Base-by-base conservation (phyloP, 257 asterid species). In the Pogostemon cablin region DNA sequence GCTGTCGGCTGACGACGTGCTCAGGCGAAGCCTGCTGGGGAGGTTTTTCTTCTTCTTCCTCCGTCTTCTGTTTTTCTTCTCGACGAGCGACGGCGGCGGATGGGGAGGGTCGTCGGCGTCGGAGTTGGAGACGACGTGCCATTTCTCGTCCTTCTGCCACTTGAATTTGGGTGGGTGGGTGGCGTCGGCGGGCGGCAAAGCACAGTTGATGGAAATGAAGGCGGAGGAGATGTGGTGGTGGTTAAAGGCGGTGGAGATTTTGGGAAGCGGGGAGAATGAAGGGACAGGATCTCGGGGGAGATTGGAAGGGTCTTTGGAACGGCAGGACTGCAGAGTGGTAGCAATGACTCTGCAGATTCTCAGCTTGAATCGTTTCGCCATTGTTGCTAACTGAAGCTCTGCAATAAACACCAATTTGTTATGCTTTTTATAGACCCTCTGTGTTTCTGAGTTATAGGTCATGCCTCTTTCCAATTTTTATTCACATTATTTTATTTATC, bases 211-310 rank as follows among this genome's bases (percentile, higher is more conserved):
- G 79, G 75, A 52, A 47, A 62, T 38, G 75, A 62, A 53, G 72
- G 72, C 72, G 67, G 76, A 39, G 69, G 62, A 40, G 65, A 49
- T 6, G 65, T 34, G 76, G 76, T 34, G 76, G 76, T 40, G 70
- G 76, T 52, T 41, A 57, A 7, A 20, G 61, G 61, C 53, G 56
- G 78, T 10, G 35, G 82, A 9, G 65, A 78, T 53, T 52, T 60
- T 40, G 56, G 69, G 50, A 41, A 59, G 46, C 6, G 39, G 60
- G 9, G 82, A 49, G 79, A 75, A 73, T 9, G 91, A 71, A 78
- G 89, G 95, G 86, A 81, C 79, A 11, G 92, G 95, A 60, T 78
- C 81, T 39, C 39, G 65, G 0, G 96, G 91, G 72, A 87, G 88
- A 55, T 42, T 43, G 71, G 86, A 81, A 53, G 93, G 65, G 74